Conservation (phyloP, 1,284 basidiomycete genomes). For the Trichosporon faecale region DNA sequence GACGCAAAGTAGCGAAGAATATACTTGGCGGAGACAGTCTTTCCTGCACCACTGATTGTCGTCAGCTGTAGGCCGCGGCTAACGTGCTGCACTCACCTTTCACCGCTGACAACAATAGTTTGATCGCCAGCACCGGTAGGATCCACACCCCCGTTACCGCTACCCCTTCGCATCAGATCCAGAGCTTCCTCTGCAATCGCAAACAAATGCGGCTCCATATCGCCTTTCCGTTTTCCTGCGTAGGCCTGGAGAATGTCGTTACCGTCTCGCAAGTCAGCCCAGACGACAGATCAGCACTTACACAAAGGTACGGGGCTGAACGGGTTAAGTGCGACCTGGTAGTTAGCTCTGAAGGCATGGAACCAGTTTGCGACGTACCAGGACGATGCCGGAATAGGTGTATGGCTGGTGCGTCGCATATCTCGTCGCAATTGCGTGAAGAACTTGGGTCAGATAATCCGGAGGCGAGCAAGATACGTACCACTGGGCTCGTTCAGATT, state of each 20-base stretch:
- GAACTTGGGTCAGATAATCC: slow-evolving; percentile 58
- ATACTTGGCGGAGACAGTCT: slow-evolving; percentile 99
- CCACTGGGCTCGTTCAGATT: slow-evolving; percentile 98
- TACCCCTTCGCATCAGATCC: slow-evolving; percentile 74
- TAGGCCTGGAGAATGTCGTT: slow-evolving; percentile 98
- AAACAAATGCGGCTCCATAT: slow-evolving; percentile 96
- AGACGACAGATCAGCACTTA: slow-evolving; percentile 25
- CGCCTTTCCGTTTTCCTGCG: slow-evolving; percentile 84
- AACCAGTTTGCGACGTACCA: slow-evolving; percentile 41
- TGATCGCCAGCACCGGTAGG: slow-evolving; percentile 68
- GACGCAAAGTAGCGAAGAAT: slow-evolving; percentile 99
- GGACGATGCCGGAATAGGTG: slow-evolving; percentile 89
- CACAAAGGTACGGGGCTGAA: slow-evolving; percentile 88
- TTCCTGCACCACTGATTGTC: slow-evolving; percentile 81
- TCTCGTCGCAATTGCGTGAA: slow-evolving; percentile 94
- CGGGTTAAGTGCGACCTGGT: slow-evolving; percentile 88
- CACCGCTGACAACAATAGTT: slow-evolving; percentile 98
- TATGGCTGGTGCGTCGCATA: slow-evolving; percentile 98
- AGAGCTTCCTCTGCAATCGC: slow-evolving; percentile 99
- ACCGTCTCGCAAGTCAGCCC: slow-evolving; percentile 58
- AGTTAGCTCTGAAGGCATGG: slow-evolving; percentile 12
- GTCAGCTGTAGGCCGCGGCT: not conserved
- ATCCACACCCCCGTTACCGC: slow-evolving; percentile 63
- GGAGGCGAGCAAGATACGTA: slow-evolving; percentile 49
- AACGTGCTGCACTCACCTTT: slow-evolving; percentile 67